Base-by-base conservation (phyloP, 1,139 yeast species). In the Yamadazyma sp. region DNA sequence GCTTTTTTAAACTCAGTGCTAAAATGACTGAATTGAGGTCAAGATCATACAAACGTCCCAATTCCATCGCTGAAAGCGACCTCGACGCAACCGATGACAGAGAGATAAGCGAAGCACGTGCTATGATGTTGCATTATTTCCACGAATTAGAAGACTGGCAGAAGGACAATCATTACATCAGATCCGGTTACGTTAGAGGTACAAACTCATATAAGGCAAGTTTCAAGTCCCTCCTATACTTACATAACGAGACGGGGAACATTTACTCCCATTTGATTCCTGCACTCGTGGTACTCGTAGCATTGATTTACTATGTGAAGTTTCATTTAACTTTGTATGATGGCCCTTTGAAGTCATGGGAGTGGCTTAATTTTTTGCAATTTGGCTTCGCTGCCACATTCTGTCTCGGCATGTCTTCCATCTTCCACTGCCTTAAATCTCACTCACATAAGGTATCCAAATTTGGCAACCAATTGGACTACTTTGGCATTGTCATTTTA, bases 161-260 rank as follows among this genome's bases (percentile, higher is more conserved):
- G 55, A 73, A 77, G 51, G 97, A 91, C 55, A 91, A 91, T 55
- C 89, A 86, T 51, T 87, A 62, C 57, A 88, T 89, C 32, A 60
- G 69, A 23, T 64, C 79, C 0, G 95, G 95, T 2, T 89, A 89
- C 54, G 87, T 89, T n/a, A 71, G 67, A 33, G 87, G 80, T 42
- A 83, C 95, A 0, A 59, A 64, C 34, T 81, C 87, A 39, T 73
- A 68, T 40, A 47, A 43, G 26, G 66, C 62, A 33, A 81, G 88
- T 45, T 49, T 82, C 8, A 53, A 64, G 18, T 81, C 92, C 4
- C 63, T 89, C 31, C 59, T 75, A 15, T 85, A 82, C 49, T 47
- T 87, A n/a, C 96, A 89, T 61, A 89, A 89, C 53, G 97, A 89
- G 58, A 68, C 95, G 0, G 80, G 87, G 34, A 89, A 91, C 56